phyloP scores from a whole-genome alignment of 306 rosid genomes.

The Urtica urens region DNA sequence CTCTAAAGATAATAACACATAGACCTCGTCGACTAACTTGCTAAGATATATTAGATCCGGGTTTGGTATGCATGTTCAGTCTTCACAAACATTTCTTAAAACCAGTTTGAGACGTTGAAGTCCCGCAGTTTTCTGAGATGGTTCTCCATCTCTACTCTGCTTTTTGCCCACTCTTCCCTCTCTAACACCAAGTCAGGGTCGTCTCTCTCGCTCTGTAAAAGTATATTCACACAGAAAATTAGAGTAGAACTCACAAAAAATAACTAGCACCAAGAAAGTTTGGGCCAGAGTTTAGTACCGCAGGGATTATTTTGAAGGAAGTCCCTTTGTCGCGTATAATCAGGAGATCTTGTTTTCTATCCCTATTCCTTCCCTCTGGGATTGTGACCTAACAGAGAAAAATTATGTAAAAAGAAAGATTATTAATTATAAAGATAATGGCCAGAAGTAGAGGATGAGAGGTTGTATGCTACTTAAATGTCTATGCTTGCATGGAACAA shows the following conservation, averaged over 20 bases:
- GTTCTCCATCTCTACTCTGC: conserved; percentile 85
- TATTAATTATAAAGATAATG: too few species aligned
- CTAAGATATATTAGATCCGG: too few species aligned
- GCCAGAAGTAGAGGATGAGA: too few species aligned
- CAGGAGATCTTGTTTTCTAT: conserved; percentile 77
- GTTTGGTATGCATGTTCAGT: not conserved
- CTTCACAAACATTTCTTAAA: conserved; percentile 24
- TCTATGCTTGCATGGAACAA: too few species aligned
- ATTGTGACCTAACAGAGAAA: conserved; percentile 46
- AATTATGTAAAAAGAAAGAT: not conserved
- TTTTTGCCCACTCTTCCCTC: conserved; percentile 64
- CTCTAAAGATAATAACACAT: too few species aligned
- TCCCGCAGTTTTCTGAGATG: conserved; percentile 91
- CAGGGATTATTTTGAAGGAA: conserved; percentile 67
- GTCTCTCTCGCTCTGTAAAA: conserved; percentile 64
- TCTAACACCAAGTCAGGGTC: conserved; percentile 84
- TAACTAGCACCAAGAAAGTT: conserved; percentile 1
- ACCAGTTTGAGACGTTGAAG: conserved; percentile 81
- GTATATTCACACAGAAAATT: not conserved
- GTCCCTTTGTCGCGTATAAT: conserved; percentile 64
- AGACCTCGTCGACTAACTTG: too few species aligned
- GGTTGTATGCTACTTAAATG: too few species aligned
- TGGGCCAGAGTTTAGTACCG: conserved; percentile 31
- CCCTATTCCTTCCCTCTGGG: conserved; percentile 80
- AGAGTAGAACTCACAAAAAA: conserved; percentile 9